A percentile compares a stretch with the other conserved stretches of the same genome.
phyloP scores from a whole-genome alignment of 2,329 filamentous ascomycete species.

The Aspergillus persii region DNA sequence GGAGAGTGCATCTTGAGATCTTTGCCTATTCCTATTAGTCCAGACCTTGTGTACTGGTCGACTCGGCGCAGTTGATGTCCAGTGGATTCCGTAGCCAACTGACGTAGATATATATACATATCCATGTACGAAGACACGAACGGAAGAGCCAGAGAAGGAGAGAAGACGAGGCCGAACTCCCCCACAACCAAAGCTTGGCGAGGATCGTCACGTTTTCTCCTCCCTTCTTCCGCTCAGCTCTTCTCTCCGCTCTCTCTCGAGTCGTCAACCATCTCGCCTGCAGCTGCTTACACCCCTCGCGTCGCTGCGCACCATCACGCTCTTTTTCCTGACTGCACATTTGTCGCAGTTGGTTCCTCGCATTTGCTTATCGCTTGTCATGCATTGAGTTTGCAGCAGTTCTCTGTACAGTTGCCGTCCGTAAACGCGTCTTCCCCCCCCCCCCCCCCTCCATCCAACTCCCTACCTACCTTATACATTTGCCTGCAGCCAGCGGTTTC shows the following conservation, averaged over 20 bases:
- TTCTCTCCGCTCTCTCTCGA: constrained; percentile 4
- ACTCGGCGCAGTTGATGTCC: not conserved
- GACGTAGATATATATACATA: too few relatives aligned
- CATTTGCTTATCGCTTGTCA: constrained; percentile 13
- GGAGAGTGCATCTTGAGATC: not conserved
- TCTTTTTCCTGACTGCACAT: not conserved
- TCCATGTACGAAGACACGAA: too few relatives aligned
- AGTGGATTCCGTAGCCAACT: too few relatives aligned
- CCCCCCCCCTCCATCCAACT: not conserved
- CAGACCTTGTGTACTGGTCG: not conserved
- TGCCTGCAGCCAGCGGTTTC: constrained; percentile 6
- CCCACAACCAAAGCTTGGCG: constrained; percentile 15
- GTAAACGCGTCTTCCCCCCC: constrained; percentile 14
- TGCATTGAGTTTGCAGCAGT: constrained; percentile 19
- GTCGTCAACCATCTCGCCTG: not conserved
- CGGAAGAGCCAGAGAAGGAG: not conserved
- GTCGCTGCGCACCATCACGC: not conserved
- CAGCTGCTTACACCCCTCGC: not conserved
- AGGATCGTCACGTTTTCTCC: constrained; percentile 13
- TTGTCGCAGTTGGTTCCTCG: constrained; percentile 1
- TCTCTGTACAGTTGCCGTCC: constrained; percentile 7
- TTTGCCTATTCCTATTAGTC: not conserved
- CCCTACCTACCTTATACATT: not conserved
- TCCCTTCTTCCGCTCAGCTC: constrained; percentile 4
- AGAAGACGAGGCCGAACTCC: constrained; percentile 1